These are phyloP conservation scores for Globisporangium barbulae DNA, from an alignment of 352 stramenopile species.

Conservation along the genomic window DNA sequence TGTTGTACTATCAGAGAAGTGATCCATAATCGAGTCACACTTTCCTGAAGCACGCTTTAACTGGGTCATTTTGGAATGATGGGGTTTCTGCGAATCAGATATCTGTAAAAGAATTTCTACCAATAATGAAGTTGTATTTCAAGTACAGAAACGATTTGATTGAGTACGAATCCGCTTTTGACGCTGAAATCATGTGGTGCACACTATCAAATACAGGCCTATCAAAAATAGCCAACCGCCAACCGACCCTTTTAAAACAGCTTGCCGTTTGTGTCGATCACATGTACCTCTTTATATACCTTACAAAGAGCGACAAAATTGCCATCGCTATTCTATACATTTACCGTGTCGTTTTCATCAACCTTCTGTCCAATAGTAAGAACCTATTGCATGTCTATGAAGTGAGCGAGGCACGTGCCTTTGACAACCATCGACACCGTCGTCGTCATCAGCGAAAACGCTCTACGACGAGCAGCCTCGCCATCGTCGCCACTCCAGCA, in stretches of 20 bases:
- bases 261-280: too few species aligned
- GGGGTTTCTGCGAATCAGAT: neutral
- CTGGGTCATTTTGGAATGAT: neutral
- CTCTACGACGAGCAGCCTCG: neutral
- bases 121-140: neutral
- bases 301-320: neutral
- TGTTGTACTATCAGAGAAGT: too few species aligned
- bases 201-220: neutral
- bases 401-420: neutral
- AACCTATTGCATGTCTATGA: neutral
- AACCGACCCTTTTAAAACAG: neutral
- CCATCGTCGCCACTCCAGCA: neutral
- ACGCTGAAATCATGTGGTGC: neutral
- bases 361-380: too few species aligned
- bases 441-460: neutral
- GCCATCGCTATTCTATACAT: neutral
- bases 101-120: neutral
- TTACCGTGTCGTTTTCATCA: too few species aligned
- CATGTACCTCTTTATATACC: neutral
- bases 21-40: too few species aligned
- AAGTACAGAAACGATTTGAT: neutral
- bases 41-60: slow-evolving; percentile 10
- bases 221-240: too few species aligned
- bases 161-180: neutral
- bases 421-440: neutral